Percentiles rank a stretch among this genome's conserved stretches.
phyloP scores from a whole-genome alignment of 1,284 basidiomycete genomes.

The Leccinum subrobustum region DNA sequence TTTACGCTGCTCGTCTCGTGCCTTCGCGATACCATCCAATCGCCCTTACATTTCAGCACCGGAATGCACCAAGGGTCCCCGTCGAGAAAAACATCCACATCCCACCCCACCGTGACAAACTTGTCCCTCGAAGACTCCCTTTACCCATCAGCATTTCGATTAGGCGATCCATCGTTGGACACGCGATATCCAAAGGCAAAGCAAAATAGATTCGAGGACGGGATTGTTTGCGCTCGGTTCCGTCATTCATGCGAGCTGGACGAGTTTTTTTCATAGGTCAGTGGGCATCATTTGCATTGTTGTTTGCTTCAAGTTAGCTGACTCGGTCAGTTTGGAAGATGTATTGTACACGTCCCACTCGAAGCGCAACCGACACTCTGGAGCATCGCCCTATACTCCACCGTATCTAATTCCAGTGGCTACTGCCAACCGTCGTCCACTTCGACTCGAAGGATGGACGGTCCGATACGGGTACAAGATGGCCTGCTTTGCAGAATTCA shows the following conservation, averaged over 20 bases:
- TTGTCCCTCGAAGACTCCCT: slow-evolving; percentile 38
- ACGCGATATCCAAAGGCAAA: no score
- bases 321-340: slow-evolving; percentile 68
- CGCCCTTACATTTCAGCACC: slow-evolving; percentile 42
- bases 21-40: slow-evolving; percentile 61
- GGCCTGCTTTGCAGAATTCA: not conserved
- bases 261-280: no score
- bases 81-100: slow-evolving; percentile 84
- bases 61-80: slow-evolving; percentile 64
- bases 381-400: not conserved
- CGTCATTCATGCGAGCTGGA: no score
- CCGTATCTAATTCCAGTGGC: not conserved
- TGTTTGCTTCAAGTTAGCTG: not conserved
- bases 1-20: slow-evolving; percentile 41
- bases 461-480: not conserved
- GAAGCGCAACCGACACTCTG: slow-evolving; percentile 76
- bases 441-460: not conserved
- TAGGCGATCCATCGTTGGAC: no score
- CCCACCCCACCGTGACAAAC: slow-evolving; percentile 53
- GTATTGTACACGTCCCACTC: slow-evolving; percentile 91
- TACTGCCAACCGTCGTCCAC: not conserved
- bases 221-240: no score
- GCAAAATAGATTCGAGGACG: no score
- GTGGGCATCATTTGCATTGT: no score
- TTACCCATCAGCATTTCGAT: slow-evolving; percentile 35